Conservation (phyloP, 306 rosid genomes). For the Sechiopsis laciniata region DNA sequence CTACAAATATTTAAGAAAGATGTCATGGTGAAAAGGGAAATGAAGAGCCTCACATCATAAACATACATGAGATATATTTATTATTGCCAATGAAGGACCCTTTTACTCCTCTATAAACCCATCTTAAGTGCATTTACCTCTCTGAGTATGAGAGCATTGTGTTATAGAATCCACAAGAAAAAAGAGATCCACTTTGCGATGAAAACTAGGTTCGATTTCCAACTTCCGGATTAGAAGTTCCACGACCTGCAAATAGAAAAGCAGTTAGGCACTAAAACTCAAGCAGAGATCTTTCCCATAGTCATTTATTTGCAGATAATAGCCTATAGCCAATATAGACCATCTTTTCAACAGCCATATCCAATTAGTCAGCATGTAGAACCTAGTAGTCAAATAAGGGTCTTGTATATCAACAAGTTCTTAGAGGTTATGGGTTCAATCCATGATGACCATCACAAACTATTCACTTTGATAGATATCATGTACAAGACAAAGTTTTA, state of each 20-base stretch:
- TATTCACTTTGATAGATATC: no score
- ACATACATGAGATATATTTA: neutral
- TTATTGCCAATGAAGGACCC: neutral
- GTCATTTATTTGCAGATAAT: slow-evolving; percentile 2
- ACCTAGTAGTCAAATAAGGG: no score
- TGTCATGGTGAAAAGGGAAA: slow-evolving; percentile 18
- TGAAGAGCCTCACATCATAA: neutral
- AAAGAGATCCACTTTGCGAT: slow-evolving; percentile 91
- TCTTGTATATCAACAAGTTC: no score
- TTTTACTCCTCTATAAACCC: neutral
- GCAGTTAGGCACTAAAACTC: slow-evolving; percentile 21
- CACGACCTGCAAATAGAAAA: slow-evolving; percentile 63
- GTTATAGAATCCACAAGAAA: slow-evolving; percentile 98
- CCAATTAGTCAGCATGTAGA: neutral
- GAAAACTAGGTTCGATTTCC: slow-evolving; percentile 80
- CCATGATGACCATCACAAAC: neutral
- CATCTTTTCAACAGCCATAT: neutral
- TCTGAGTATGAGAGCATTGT: slow-evolving; percentile 88
- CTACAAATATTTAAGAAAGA: slow-evolving; percentile 11
- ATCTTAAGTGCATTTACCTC: slow-evolving; percentile 32
- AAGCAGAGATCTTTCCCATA: slow-evolving; percentile 13
- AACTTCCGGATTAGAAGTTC: slow-evolving; percentile 90
- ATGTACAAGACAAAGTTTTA: no score
- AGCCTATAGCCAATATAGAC: neutral
- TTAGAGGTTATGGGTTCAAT: no score